These are phyloP conservation scores for Alloascoidea hylecoeti DNA, from an alignment of 805 yeast species.

Conservation along the genomic window DNA sequence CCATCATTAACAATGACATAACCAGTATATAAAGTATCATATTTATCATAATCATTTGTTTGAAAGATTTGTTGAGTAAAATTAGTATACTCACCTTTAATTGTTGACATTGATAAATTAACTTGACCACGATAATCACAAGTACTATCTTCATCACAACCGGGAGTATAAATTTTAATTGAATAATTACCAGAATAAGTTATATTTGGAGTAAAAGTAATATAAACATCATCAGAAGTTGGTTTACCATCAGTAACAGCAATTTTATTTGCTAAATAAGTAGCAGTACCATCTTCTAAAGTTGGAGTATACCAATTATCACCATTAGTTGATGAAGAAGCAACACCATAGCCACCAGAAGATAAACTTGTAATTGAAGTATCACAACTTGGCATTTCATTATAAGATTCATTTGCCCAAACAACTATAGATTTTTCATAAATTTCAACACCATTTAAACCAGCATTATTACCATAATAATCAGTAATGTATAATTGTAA, in stretches of 20 bases:
- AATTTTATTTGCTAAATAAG: conserved; percentile 14
- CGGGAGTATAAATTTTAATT: conserved; percentile 71
- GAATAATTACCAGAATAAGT: conserved; percentile 64
- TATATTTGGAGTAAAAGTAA: conserved; percentile 53
- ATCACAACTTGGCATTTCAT: conserved; percentile 50
- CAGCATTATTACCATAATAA: conserved; percentile 59
- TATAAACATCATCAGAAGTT: conserved; percentile 20
- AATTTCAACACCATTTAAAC: conserved; percentile 58
- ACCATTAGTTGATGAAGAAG: conserved; percentile 17
- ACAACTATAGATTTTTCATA: conserved; percentile 45
- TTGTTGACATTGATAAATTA: conserved; percentile 52
- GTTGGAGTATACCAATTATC: conserved; percentile 14
- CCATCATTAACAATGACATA: conserved; percentile 32
- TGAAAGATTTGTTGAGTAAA: conserved; percentile 48
- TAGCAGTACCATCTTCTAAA: conserved; percentile 6
- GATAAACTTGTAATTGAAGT: conserved; percentile 53
- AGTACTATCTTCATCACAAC: conserved; percentile 55
- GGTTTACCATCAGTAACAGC: conserved; percentile 13
- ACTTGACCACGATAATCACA: conserved; percentile 66
- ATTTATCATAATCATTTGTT: conserved; percentile 67
- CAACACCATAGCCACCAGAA: conserved; percentile 13
- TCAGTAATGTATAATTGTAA: conserved; percentile 49
- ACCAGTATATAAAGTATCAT: conserved; percentile 67
- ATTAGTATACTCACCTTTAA: conserved; percentile 23
- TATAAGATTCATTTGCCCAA: conserved; percentile 64